Conservation (phyloP, 2,329 filamentous ascomycete species). For the Claviceps capensis region DNA sequence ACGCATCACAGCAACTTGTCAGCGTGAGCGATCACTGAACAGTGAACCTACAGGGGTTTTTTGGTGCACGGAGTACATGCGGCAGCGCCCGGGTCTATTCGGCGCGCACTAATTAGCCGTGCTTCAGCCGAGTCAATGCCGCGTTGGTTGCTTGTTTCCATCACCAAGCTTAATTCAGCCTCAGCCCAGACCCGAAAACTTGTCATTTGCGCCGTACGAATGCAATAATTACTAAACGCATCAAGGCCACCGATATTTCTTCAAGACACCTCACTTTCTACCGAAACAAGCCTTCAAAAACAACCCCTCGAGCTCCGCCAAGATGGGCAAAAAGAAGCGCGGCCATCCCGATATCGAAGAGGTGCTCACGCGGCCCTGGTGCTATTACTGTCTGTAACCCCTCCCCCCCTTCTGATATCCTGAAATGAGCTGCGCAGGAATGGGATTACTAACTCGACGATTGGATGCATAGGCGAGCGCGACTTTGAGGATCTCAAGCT, state of each 20-base stretch:
- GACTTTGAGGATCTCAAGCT: constrained; percentile 97
- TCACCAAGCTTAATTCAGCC: not conserved
- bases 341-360: constrained; percentile 78
- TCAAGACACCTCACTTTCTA: too few relatives aligned
- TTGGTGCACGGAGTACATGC: too few relatives aligned
- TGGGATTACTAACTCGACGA: constrained; percentile 12
- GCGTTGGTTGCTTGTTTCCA: not conserved
- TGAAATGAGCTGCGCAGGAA: too few relatives aligned
- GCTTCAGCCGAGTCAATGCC: constrained; percentile 10
- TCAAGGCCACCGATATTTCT: not conserved
- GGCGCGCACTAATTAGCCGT: constrained; percentile 9
- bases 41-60: too few relatives aligned
- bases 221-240: not conserved
- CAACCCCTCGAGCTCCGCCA: constrained; percentile 3
- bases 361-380: constrained; percentile 79
- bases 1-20: too few relatives aligned
- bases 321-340: constrained; percentile 84
- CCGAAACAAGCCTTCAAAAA: not conserved
- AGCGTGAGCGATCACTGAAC: too few relatives aligned
- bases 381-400: constrained; percentile 68
- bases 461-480: constrained; percentile 51
- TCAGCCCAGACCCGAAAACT: not conserved
- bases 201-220: not conserved
- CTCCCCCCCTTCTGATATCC: not conserved
- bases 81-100: too few relatives aligned